Evolutionary conservation across 1,284 basidiomycete genomes (phyloP).

Genomic region (Trichosporon asahii): DNA sequence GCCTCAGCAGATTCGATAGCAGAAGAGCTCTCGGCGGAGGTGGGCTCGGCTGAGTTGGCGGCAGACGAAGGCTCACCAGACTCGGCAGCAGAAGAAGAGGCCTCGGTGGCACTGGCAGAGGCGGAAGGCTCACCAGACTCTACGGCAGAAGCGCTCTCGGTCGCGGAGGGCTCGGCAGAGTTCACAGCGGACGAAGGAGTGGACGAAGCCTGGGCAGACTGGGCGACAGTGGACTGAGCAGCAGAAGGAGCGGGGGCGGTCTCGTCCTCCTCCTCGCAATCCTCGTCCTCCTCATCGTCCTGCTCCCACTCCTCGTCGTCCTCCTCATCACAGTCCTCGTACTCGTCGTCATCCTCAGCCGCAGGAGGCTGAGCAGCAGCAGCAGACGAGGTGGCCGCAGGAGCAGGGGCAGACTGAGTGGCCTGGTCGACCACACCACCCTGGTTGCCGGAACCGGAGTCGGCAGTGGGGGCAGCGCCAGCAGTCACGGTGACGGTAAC

Average conservation of each 20-base stretch:
- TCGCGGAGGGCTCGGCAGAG: not conserved
- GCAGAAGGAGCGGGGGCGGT: not conserved
- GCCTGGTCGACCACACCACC: not conserved
- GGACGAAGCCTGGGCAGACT: not conserved
- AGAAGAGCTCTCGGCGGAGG: not conserved
- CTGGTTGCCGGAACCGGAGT: conserved; percentile 1
- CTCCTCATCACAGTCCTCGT: not conserved
- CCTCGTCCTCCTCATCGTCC: not conserved
- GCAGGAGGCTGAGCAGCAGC: not conserved
- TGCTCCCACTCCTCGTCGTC: not conserved
- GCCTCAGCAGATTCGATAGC: conserved; percentile 2
- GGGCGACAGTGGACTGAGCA: not conserved
- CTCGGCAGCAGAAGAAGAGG: not conserved
- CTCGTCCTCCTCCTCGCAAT: conserved; percentile 3
- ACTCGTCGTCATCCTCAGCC: not conserved
- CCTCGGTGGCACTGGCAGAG: not conserved
- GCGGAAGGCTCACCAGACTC: not conserved
- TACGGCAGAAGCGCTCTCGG: not conserved
- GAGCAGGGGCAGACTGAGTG: not conserved
- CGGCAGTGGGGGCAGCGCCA: not conserved
- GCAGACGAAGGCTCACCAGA: conserved; percentile 2
- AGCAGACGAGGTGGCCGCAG: not conserved
- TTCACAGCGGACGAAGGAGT: not conserved
- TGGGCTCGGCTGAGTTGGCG: not conserved
- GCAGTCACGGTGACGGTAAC: conserved; percentile 12